These are phyloP conservation scores for Speleostelium caveatum DNA, from an alignment of 78 protist species.

Conservation along the genomic window DNA sequence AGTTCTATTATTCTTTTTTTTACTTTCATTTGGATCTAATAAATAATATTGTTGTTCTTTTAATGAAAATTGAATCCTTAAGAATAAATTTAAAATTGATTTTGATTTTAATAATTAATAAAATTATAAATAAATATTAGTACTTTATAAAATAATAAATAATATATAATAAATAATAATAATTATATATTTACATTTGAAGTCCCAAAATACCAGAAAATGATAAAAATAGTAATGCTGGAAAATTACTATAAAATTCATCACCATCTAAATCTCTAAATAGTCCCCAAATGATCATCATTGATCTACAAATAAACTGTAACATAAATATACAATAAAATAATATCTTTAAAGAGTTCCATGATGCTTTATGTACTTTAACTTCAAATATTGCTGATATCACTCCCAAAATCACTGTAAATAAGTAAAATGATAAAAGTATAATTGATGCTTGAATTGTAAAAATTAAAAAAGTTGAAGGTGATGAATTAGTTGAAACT, in stretches of 20 bases:
- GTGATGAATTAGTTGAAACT: too few relatives aligned
- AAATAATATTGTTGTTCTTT: conserved; percentile 10
- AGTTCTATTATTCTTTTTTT: neutral
- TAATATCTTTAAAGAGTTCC: conserved; percentile 36
- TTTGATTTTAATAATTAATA: too few relatives aligned
- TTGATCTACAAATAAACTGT: conserved; percentile 18
- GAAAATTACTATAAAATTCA: conserved; percentile 34
- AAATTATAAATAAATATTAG: neutral
- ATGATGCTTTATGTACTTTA: conserved; percentile 14
- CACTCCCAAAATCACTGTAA: too few relatives aligned
- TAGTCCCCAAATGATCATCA: conserved; percentile 28
- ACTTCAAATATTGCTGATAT: conserved; percentile 3
- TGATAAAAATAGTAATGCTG: conserved; percentile 37
- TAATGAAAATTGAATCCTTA: conserved; percentile 33
- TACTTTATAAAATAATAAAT: neutral
- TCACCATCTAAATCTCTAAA: conserved; percentile 7
- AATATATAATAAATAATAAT: neutral
- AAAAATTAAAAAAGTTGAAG: too few relatives aligned
- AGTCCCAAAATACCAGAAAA: conserved; percentile 21
- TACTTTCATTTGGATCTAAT: neutral
- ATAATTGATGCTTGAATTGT: too few relatives aligned
- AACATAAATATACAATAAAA: conserved; percentile 32
- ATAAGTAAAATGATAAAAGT: too few relatives aligned
- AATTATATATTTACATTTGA: conserved; percentile 25
- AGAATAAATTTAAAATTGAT: neutral